phyloP scores from a whole-genome alignment of 2,329 filamentous ascomycete species.

The Colletotrichum salicis region DNA sequence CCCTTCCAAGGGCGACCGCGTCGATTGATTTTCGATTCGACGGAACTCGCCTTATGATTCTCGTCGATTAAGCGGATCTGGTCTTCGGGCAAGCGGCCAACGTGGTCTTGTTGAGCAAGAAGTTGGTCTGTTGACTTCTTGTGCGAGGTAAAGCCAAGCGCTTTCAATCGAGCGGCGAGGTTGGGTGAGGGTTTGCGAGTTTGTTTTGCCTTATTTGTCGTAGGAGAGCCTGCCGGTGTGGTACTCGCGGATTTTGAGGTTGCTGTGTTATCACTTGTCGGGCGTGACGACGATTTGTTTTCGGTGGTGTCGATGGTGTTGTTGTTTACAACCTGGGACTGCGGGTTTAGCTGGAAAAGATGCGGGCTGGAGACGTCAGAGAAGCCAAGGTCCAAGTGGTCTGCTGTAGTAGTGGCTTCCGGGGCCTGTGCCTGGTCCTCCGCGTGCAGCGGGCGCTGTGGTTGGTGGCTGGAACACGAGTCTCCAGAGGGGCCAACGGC shows the following conservation, averaged over 20 bases:
- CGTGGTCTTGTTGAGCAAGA: constrained; percentile 51
- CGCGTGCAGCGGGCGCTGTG: constrained; percentile 22
- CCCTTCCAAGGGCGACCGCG: constrained; percentile 80
- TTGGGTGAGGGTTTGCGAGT: constrained; percentile 71
- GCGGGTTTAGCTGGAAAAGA: constrained; percentile 48
- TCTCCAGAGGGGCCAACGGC: constrained; percentile 1
- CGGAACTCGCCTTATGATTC: constrained; percentile 68
- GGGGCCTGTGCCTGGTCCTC: constrained; percentile 14
- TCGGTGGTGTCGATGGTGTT: constrained; percentile 39
- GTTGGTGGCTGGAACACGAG: constrained; percentile 14
- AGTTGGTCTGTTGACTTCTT: constrained; percentile 47
- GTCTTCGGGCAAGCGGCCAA: constrained; percentile 77
- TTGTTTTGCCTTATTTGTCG: constrained; percentile 42
- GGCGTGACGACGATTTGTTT: constrained; percentile 19
- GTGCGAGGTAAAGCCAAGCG: constrained; percentile 67
- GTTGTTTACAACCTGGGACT: constrained; percentile 34
- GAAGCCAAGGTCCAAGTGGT: constrained; percentile 47
- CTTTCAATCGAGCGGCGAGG: constrained; percentile 72
- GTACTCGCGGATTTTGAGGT: constrained; percentile 15
- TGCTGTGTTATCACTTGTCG: neutral
- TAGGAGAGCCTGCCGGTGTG: constrained; percentile 40
- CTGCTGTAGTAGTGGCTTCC: constrained; percentile 13
- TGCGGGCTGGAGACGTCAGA: constrained; percentile 52
- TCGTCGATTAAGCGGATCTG: constrained; percentile 77
- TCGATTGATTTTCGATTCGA: constrained; percentile 65